Conservation (phyloP, 345 rosid genomes). For the Cochlearia excelsa region DNA sequence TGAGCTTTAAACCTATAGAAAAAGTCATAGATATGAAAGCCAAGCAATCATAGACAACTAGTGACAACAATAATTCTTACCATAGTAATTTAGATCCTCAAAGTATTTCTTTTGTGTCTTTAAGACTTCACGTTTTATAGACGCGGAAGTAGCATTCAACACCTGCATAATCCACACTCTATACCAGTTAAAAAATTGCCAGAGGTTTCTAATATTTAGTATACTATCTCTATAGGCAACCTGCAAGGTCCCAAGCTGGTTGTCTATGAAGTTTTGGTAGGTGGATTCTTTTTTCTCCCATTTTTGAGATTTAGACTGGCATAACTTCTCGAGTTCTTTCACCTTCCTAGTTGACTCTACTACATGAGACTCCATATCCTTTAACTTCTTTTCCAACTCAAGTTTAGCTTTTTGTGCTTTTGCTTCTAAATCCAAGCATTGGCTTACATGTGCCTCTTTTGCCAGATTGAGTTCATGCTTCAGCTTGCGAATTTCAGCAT, state of each 20-base stretch:
- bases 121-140: constrained; percentile 64
- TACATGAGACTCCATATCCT: constrained; percentile 52
- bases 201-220: constrained; percentile 4
- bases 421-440: constrained; percentile 51
- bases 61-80: constrained; percentile 41
- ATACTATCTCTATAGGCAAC: constrained; percentile 40
- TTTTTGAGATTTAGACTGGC: constrained; percentile 57
- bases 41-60: constrained; percentile 15
- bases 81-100: constrained; percentile 62
- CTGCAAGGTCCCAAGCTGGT: constrained; percentile 60
- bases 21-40: constrained; percentile 9
- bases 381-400: constrained; percentile 56
- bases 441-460: constrained; percentile 54
- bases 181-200: constrained; percentile 6
- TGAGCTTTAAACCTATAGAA: constrained; percentile 65
- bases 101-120: constrained; percentile 54
- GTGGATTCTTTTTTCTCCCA: constrained; percentile 69
- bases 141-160: constrained; percentile 54
- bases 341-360: constrained; percentile 55
- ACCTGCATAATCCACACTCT: constrained; percentile 47
- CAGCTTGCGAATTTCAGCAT: constrained; percentile 57
- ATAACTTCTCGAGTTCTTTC: constrained; percentile 70
- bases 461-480: constrained; percentile 57
- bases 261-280: constrained; percentile 53
- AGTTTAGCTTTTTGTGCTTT: constrained; percentile 49